Evolutionary conservation across 768 basidiomycete genomes (phyloP).

Genomic region (Rhizopogon sp.): DNA sequence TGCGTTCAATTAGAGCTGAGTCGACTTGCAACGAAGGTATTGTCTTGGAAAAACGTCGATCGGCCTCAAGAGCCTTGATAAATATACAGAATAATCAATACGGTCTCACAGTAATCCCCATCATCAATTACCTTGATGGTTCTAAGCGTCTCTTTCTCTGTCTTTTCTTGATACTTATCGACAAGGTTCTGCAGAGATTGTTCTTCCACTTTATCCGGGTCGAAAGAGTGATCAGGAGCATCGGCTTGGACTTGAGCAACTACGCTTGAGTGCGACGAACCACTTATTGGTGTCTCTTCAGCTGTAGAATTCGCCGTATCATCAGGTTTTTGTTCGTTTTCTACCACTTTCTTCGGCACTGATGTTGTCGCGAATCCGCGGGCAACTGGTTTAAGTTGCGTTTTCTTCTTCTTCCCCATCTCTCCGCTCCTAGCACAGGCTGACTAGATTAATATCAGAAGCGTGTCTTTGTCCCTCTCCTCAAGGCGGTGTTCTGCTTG

Average conservation of each 20-base stretch:
- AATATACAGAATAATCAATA: not conserved
- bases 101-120: not conserved
- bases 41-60: constrained; percentile 65
- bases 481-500: not conserved
- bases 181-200: constrained; percentile 65
- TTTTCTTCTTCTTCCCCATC: constrained; percentile 87
- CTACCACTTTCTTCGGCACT: constrained; percentile 66
- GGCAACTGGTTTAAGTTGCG: constrained; percentile 65
- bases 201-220: constrained; percentile 42
- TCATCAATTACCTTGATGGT: constrained; percentile 42
- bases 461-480: not conserved
- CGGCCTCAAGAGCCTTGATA: constrained; percentile 71
- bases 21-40: constrained; percentile 64
- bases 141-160: constrained; percentile 77
- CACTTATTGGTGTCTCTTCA: constrained; percentile 1
- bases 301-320: constrained; percentile 5
- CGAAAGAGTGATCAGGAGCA: constrained; percentile 22
- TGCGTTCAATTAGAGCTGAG: constrained; percentile 46
- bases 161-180: constrained; percentile 82
- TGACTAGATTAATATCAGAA: not conserved
- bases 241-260: constrained; percentile 4
- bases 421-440: not conserved
- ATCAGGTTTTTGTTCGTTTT: constrained; percentile 13
- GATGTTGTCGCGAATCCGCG: constrained; percentile 83
- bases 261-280: not conserved